phyloP scores from a whole-genome alignment of 331 rosid species.

The Telfairia occidentalis region DNA sequence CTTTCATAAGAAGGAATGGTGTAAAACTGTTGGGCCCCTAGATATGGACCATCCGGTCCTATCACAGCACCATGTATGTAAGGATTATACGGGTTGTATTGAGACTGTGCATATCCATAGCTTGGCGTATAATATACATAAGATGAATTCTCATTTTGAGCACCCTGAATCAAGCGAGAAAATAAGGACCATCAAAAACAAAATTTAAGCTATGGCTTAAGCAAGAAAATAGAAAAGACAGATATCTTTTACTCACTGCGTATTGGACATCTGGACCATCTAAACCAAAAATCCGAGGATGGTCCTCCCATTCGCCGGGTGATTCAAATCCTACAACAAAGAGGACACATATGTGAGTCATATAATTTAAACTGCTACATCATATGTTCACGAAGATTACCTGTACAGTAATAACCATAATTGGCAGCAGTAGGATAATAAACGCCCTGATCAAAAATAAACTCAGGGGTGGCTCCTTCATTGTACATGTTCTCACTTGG shows the following conservation, averaged over 20 bases:
- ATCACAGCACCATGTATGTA: slow-evolving; percentile 91
- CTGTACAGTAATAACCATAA: slow-evolving; percentile 88
- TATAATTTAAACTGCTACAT: not conserved
- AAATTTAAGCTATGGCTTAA: not conserved
- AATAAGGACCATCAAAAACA: slow-evolving; percentile 9
- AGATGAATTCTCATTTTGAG: slow-evolving; percentile 63
- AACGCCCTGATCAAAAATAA: slow-evolving; percentile 71
- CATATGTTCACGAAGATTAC: slow-evolving; percentile 16
- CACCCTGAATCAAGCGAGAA: slow-evolving; percentile 43
- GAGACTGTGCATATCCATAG: slow-evolving; percentile 96
- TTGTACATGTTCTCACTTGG: slow-evolving; percentile 58
- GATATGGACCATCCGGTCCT: slow-evolving; percentile 64
- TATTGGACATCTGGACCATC: slow-evolving; percentile 81
- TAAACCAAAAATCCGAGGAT: slow-evolving; percentile 63
- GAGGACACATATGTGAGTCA: slow-evolving; percentile 14
- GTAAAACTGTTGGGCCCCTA: slow-evolving; percentile 64
- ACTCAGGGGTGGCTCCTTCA: slow-evolving; percentile 77
- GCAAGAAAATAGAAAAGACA: not conserved
- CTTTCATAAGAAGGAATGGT: slow-evolving; percentile 54
- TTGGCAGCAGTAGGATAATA: slow-evolving; percentile 76
- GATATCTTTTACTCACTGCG: slow-evolving; percentile 36
- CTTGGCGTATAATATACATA: slow-evolving; percentile 88
- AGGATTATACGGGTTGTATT: slow-evolving; percentile 95
- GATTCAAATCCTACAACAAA: slow-evolving; percentile 62
- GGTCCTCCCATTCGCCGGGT: slow-evolving; percentile 93